These are phyloP conservation scores for Sclerotinia trifoliorum DNA, from an alignment of 2,329 filamentous ascomycete genomes.

Conservation along the genomic window DNA sequence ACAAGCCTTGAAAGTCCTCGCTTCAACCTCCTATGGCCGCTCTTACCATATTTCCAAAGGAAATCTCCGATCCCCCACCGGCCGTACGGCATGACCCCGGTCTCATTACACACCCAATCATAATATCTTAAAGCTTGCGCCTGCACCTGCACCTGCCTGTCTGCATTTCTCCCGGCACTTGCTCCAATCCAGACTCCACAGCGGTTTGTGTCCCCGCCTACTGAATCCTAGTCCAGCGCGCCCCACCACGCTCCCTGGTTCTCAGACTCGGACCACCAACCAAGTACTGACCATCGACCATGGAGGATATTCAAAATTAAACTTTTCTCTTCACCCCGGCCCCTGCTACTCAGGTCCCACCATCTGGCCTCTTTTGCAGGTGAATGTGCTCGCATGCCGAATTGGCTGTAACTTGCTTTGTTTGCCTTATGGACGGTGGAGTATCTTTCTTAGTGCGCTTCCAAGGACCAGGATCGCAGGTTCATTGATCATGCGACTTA, in stretches of 20 bases:
- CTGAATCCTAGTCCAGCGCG: conserved; percentile 2
- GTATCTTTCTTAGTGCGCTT: conserved; percentile 5
- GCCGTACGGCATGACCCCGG: conserved; percentile 22
- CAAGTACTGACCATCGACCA: background rate
- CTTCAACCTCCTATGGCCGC: conserved; percentile 15
- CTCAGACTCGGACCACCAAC: background rate
- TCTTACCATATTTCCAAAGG: conserved; percentile 8
- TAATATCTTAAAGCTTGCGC: background rate
- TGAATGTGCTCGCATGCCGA: conserved; percentile 2
- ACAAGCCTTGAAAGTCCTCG: conserved; percentile 4
- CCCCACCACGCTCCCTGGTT: conserved; percentile 3
- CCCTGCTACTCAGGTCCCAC: background rate
- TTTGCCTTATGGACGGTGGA: conserved; percentile 18
- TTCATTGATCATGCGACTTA: conserved; percentile 19
- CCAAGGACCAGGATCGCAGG: conserved; percentile 18
- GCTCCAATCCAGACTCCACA: background rate
- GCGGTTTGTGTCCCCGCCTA: background rate
- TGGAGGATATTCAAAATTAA: background rate
- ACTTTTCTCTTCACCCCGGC: background rate
- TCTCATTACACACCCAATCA: conserved; percentile 21
- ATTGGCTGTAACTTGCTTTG: conserved; percentile 8
- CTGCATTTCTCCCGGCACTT: conserved; percentile 16
- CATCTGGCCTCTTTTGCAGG: background rate
- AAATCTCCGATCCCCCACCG: conserved; percentile 2
- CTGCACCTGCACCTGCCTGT: conserved; percentile 6